These are phyloP conservation scores for Gossypium lobatum DNA, from an alignment of 441 rosid genomes.

Conservation along the genomic window DNA sequence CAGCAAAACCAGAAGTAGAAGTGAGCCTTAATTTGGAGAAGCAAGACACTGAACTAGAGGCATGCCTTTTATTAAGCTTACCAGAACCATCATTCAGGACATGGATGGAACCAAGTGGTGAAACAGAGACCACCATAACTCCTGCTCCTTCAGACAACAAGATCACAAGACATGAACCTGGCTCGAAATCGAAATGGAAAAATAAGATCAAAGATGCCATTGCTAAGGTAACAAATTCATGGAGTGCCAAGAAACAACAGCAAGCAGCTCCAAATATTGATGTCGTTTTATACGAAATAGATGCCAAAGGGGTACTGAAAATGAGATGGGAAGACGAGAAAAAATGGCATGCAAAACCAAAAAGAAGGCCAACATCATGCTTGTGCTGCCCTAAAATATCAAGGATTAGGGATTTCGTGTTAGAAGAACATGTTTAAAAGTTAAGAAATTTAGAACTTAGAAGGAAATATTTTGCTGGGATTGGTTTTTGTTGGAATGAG, in stretches of 20 bases:
- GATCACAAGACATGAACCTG: background rate
- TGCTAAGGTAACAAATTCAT: background rate
- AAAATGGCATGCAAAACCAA: background rate
- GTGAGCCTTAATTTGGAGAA: background rate
- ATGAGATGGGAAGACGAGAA: background rate
- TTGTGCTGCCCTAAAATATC: background rate
- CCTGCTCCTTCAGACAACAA: background rate
- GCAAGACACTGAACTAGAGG: background rate
- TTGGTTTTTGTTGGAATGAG: too few relatives aligned
- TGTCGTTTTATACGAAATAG: background rate
- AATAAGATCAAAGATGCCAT: background rate
- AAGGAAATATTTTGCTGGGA: too few relatives aligned
- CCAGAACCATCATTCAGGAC: background rate
- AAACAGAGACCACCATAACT: background rate
- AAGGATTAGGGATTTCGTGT: background rate
- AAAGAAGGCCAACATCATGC: background rate
- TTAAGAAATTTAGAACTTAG: too few relatives aligned
- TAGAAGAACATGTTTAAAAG: background rate
- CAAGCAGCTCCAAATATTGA: background rate
- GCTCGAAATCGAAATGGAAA: background rate
- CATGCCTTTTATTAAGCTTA: background rate
- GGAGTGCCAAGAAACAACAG: background rate
- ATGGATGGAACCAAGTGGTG: background rate
- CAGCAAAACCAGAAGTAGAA: background rate
- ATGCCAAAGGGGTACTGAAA: background rate